Conservation (phyloP, 2,329 filamentous ascomycete species). For the Coniella vitis region DNA sequence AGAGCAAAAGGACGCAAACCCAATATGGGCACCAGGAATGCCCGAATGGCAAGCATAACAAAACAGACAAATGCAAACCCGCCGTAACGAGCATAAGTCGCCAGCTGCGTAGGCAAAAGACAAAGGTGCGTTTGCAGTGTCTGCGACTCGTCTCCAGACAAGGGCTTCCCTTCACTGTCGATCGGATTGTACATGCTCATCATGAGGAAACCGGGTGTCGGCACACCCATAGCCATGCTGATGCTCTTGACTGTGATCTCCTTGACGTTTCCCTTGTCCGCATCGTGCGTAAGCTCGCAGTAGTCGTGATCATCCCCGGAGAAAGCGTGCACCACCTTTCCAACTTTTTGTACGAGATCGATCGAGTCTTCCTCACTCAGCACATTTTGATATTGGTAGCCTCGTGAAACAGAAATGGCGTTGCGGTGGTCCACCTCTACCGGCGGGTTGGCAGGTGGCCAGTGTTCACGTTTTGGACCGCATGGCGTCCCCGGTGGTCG, state of each 20-base stretch:
- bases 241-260: constrained; percentile 96
- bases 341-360: constrained; percentile 68
- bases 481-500: constrained; percentile 78
- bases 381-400: constrained; percentile 97
- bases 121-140: constrained; percentile 89
- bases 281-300: constrained; percentile 78
- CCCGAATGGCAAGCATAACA: constrained; percentile 43
- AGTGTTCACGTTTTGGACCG: constrained; percentile 77
- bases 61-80: constrained; percentile 51
- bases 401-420: constrained; percentile 67
- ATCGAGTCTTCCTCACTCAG: constrained; percentile 70
- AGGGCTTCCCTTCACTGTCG: constrained; percentile 48
- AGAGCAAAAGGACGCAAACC: constrained; percentile 48
- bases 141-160: constrained; percentile 33
- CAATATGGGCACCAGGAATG: constrained; percentile 50
- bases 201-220: constrained; percentile 79
- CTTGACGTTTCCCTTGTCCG: constrained; percentile 55
- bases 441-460: constrained; percentile 62
- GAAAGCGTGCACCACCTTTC: constrained; percentile 79
- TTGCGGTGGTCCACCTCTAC: constrained; percentile 62
- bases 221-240: constrained; percentile 93
- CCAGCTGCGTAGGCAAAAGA: constrained; percentile 79
- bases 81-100: constrained; percentile 75
- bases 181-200: constrained; percentile 90
- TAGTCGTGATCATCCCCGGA: constrained; percentile 98